Evolutionary conservation across 768 basidiomycete species (phyloP).

Genomic region (Boletus sp.): DNA sequence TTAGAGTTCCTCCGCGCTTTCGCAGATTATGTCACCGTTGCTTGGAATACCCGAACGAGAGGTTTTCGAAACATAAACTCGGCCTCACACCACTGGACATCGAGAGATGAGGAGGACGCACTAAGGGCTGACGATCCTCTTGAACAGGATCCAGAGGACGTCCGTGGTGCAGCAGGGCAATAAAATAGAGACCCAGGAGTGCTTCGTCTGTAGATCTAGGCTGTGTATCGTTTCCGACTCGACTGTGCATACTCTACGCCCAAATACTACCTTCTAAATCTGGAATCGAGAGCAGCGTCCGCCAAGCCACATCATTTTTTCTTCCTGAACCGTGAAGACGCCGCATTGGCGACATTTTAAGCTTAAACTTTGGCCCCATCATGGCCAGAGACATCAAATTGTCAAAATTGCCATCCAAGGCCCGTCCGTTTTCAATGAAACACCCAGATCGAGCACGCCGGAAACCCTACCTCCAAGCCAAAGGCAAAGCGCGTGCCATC

Average conservation of each 20-base stretch:
- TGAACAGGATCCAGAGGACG: slow-evolving; percentile 9
- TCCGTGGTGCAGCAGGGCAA: not conserved
- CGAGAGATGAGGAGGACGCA: slow-evolving; percentile 31
- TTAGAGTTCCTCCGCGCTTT: slow-evolving; percentile 16
- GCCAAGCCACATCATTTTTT: slow-evolving; percentile 16
- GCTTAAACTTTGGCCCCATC: not conserved
- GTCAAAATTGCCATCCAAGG: slow-evolving; percentile 12
- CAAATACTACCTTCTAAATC: slow-evolving; percentile 26
- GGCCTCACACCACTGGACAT: slow-evolving; percentile 31
- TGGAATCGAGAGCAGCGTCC: slow-evolving; percentile 7
- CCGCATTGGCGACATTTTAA: not conserved
- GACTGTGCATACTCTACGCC: not conserved
- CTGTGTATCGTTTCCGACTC: not conserved
- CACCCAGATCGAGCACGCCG: slow-evolving; percentile 49
- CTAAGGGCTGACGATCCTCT: slow-evolving; percentile 23
- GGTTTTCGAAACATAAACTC: slow-evolving; percentile 15
- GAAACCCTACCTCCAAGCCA: slow-evolving; percentile 28
- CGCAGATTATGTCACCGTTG: slow-evolving; percentile 8
- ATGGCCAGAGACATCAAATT: slow-evolving; percentile 19
- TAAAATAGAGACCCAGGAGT: not conserved
- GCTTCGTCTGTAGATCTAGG: slow-evolving; percentile 13
- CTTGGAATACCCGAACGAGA: slow-evolving; percentile 18
- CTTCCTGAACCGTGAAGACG: not conserved
- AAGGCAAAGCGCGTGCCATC: slow-evolving; percentile 28
- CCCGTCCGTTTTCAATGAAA: slow-evolving; percentile 20